Evolutionary conservation across 257 asterid genomes (phyloP).

Genomic region (Solanum tacnaense): DNA sequence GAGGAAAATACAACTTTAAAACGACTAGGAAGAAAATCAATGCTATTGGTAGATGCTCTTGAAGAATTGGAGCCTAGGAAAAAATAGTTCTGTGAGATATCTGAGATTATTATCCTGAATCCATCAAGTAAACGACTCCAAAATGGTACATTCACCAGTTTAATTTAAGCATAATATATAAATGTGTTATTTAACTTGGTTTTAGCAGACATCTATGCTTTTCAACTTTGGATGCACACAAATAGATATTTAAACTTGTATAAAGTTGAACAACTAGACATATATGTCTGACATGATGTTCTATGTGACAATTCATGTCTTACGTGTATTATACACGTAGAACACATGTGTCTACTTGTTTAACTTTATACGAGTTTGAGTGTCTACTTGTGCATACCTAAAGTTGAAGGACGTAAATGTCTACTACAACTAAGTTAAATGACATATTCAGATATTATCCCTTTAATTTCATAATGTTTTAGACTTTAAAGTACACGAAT

Average conservation of each 20-base stretch:
- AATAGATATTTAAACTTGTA: no score
- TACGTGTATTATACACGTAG: not conserved
- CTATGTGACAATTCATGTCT: not conserved
- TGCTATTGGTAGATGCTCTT: not conserved
- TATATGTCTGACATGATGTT: not conserved
- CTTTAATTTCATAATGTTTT: accelerated
- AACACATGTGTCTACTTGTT: not conserved
- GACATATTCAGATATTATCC: no score
- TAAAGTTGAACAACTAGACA: not conserved
- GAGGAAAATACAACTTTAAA: not conserved
- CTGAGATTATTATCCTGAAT: not conserved
- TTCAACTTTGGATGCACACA: not conserved
- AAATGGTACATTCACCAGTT: not conserved
- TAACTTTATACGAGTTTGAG: not conserved
- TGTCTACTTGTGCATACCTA: not conserved
- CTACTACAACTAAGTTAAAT: no score
- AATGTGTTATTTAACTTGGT: not conserved
- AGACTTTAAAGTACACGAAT: not conserved
- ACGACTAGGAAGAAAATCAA: not conserved
- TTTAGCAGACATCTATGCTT: no score
- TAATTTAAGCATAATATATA: not conserved
- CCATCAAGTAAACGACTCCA: not conserved
- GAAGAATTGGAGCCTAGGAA: not conserved
- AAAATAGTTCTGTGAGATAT: not conserved
- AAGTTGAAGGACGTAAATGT: not conserved